Evolutionary conservation across 495 filamentous ascomycete species (phyloP).

Genomic region (Talaromyces proteolyticus): DNA sequence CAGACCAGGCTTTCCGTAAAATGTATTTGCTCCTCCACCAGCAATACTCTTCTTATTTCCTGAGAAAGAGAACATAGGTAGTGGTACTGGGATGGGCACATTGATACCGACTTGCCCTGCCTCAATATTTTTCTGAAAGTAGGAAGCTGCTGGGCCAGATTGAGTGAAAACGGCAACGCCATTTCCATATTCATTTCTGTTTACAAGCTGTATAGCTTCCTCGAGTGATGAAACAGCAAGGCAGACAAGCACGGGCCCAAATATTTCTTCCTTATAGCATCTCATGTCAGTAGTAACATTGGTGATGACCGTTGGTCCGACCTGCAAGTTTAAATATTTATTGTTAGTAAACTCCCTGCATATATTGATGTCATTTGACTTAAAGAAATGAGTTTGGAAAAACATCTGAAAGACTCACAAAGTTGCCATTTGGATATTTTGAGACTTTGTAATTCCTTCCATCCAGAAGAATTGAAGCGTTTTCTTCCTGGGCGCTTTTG

Average conservation of each 20-base stretch:
- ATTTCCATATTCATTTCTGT: slow-evolving; percentile 62
- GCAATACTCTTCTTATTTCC: slow-evolving; percentile 51
- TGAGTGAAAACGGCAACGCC: slow-evolving; percentile 61
- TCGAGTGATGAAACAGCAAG: slow-evolving; percentile 16
- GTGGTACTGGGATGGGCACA: slow-evolving; percentile 33
- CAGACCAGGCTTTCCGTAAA: slow-evolving; percentile 73
- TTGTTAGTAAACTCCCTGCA: slow-evolving; percentile 9
- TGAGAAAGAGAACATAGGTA: slow-evolving; percentile 9
- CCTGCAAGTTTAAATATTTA: slow-evolving; percentile 17
- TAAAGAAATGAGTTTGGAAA: not conserved
- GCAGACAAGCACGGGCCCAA: slow-evolving; percentile 80
- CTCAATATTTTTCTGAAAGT: slow-evolving; percentile 60
- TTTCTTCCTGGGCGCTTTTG: slow-evolving; percentile 81
- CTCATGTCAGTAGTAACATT: slow-evolving; percentile 74
- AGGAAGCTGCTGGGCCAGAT: slow-evolving; percentile 52
- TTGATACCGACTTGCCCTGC: slow-evolving; percentile 78
- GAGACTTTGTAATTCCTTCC: slow-evolving; percentile 78
- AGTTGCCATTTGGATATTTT: slow-evolving; percentile 96
- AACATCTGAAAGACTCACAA: slow-evolving; percentile 52
- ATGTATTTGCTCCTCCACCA: slow-evolving; percentile 75
- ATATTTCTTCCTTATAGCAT: slow-evolving; percentile 84
- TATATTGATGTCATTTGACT: not conserved
- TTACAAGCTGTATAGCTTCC: slow-evolving; percentile 54
- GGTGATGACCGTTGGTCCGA: slow-evolving; percentile 74
- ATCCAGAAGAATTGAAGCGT: slow-evolving; percentile 90